These are phyloP conservation scores for Trichocomaceae sp. DNA, from an alignment of 2,329 filamentous ascomycete genomes.

Conservation along the genomic window DNA sequence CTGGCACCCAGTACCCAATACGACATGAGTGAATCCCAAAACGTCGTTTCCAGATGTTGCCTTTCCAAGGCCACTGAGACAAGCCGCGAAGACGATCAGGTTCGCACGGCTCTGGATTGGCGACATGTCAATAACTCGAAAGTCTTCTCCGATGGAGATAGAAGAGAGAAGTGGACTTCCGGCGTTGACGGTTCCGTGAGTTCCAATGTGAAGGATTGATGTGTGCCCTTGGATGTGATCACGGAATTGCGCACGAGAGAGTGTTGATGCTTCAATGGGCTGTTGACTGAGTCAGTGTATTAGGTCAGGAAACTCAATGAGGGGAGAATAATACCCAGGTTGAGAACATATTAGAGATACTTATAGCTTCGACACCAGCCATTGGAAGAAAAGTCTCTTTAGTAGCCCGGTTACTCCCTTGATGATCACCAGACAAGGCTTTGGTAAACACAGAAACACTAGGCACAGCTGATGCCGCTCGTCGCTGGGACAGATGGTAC, in stretches of 20 bases:
- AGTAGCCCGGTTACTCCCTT: conserved; percentile 11
- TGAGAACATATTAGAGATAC: conserved; percentile 20
- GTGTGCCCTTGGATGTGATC: conserved; percentile 18
- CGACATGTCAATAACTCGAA: conserved; percentile 22
- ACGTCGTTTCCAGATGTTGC: conserved; percentile 20
- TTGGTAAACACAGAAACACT: conserved; percentile 22
- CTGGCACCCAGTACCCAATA: conserved; percentile 22
- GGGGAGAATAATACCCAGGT: conserved; percentile 14
- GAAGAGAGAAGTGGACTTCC: conserved; percentile 21
- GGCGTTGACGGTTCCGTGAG: conserved; percentile 19
- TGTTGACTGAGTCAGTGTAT: background rate
- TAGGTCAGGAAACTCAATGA: background rate
- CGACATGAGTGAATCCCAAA: conserved; percentile 22
- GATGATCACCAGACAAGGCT: conserved; percentile 12
- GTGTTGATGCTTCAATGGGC: conserved; percentile 21
- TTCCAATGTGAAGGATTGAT: conserved; percentile 21
- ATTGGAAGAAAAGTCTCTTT: conserved; percentile 15
- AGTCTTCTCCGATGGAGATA: conserved; percentile 22
- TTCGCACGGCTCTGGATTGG: conserved; percentile 17
- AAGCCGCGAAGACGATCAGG: conserved; percentile 22
- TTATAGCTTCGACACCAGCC: conserved; percentile 22
- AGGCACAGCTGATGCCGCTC: conserved; percentile 14
- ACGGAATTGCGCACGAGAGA: conserved; percentile 19
- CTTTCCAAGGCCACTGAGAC: conserved; percentile 21
- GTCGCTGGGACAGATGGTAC: conserved; percentile 18